Percentiles rank a stretch among this genome's conserved stretches.
phyloP scores from a whole-genome alignment of 352 stramenopile species.

The Discostella stelligera region DNA sequence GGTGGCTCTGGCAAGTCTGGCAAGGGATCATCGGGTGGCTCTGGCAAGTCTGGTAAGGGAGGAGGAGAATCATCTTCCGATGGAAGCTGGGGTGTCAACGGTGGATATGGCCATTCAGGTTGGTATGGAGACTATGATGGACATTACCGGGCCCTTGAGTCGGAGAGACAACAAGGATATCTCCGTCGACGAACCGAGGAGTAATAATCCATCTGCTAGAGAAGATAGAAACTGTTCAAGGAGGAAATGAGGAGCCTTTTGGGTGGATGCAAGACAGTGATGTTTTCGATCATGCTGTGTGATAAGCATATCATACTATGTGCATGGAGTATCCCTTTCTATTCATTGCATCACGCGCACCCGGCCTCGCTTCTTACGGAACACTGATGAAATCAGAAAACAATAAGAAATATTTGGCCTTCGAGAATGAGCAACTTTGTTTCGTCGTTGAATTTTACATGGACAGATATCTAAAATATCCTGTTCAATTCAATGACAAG shows the following conservation, averaged over 20 bases:
- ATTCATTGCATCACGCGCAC: background rate
- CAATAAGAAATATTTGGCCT: background rate
- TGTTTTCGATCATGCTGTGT: background rate
- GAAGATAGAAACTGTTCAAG: too few relatives aligned
- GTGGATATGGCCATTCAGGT: slow-evolving; percentile 4
- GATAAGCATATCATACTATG: background rate
- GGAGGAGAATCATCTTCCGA: background rate
- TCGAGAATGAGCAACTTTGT: background rate
- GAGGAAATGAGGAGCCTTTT: background rate
- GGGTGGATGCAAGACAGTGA: background rate
- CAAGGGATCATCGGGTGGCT: background rate
- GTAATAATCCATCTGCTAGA: background rate
- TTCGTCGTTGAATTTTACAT: background rate
- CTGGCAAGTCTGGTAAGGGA: background rate
- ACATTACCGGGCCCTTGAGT: background rate
- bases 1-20: slow-evolving; percentile 7
- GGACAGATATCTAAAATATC: background rate
- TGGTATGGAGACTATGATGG: slow-evolving; percentile 3
- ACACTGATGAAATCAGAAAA: too few relatives aligned
- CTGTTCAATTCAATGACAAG: background rate
- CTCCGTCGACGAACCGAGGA: slow-evolving; percentile 6
- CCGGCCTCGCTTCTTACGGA: too few relatives aligned
- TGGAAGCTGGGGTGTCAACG: background rate
- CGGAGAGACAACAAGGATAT: slow-evolving; percentile 1
- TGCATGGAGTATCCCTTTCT: background rate